Base-by-base conservation (phyloP, 257 asterid species). In the Solanum virginianum region DNA sequence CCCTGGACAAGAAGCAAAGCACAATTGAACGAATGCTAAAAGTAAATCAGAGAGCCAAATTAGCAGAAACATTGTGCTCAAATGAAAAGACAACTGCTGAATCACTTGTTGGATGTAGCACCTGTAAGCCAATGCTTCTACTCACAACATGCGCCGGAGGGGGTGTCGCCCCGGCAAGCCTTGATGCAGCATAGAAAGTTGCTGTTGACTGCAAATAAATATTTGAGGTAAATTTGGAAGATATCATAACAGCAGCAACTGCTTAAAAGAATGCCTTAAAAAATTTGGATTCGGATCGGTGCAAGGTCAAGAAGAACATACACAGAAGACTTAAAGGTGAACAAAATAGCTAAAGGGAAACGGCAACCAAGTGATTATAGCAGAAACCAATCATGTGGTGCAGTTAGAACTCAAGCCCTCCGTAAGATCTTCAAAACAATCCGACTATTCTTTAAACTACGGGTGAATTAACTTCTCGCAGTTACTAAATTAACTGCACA, bases 41-140 rank as follows among this genome's bases (percentile, higher is more conserved):
- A 17, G 1, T 68, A 45, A 1, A 36, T 36, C 41, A 0, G 26
- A 82, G 32, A 0, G 53, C 5, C 0, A 22, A 49, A 65, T 0
- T 20, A 41, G 55, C 11, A 15, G 14, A 10, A 6, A 83, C 36
- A 14, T 0, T 16, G 45, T 24, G 6, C 43, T 75, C 14, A 51
- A 51, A n/a, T 24, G 20, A 79, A 22, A 75, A 79, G 26, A 1
- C 51, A 79, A 32, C 54, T 29, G 51, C 10, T 16, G 65, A 29
- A 79, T 79, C 83, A 79, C 18, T 29, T 10, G 18, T 29, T 53
- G 57, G 75, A 65, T 59, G 22, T 39, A 18, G 5, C 53, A 94
- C 99, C 99, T 95, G 99, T 83, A 97, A 92, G 85, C 99, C 99
- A 68, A 97, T 95, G 91, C 99, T 97, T 89, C 99, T 90, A 94